Percentiles rank a stretch among this genome's conserved stretches.
phyloP scores from a whole-genome alignment of 2,329 filamentous ascomycete species.

The Fusarium globosum region DNA sequence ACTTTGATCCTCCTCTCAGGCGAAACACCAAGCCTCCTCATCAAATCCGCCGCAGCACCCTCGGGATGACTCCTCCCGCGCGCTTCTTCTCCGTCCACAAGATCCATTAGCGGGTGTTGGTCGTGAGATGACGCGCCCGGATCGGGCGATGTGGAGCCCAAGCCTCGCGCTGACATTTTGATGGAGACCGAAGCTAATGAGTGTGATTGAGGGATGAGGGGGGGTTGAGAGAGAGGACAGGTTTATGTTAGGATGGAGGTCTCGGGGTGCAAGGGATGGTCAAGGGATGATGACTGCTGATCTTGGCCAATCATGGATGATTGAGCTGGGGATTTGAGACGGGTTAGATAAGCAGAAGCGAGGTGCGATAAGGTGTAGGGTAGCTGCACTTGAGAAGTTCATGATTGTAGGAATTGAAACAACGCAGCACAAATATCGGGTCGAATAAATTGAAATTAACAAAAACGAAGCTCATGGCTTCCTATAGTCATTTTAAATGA shows the following conservation, averaged over 20 bases:
- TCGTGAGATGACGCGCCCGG: conserved; percentile 16
- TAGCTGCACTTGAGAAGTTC: background rate
- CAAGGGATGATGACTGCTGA: conserved; percentile 7
- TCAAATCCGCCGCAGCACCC: conserved; percentile 4
- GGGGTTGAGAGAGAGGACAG: background rate
- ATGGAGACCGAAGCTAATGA: background rate
- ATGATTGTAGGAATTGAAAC: rapidly evolving
- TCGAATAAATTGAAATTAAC: rapidly evolving
- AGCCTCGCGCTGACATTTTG: conserved; percentile 1
- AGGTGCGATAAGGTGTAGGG: background rate
- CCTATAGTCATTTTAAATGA: rapidly evolving
- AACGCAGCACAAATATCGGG: rapidly evolving
- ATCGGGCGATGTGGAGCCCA: conserved; percentile 19
- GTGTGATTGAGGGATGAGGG: too few species aligned
- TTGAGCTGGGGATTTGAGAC: background rate
- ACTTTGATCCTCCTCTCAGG: conserved; percentile 32
- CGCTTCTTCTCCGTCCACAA: conserved; percentile 10
- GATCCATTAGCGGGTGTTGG: conserved; percentile 20
- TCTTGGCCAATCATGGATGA: conserved; percentile 8
- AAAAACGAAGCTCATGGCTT: rapidly evolving
- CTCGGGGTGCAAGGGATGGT: background rate
- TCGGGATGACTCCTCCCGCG: background rate
- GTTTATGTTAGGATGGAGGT: background rate
- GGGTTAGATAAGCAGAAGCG: conserved; percentile 7
- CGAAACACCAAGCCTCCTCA: conserved; percentile 26